Conservation (phyloP, 2,329 filamentous ascomycete genomes). For the Sclerotinia subarctica region DNA sequence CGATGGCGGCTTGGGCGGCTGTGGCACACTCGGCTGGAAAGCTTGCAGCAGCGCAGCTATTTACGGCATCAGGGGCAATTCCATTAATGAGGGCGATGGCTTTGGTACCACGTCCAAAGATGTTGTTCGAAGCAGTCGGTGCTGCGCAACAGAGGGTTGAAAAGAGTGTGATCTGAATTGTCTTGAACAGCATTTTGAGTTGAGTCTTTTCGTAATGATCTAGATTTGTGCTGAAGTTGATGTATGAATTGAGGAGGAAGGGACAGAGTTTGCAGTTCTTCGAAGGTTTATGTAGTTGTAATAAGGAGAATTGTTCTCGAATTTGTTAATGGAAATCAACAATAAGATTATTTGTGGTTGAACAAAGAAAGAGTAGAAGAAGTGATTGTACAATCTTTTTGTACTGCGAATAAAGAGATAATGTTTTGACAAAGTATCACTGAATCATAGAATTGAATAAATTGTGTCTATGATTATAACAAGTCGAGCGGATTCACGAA, state of each 20-base stretch:
- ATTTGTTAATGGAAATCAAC: not conserved
- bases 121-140: not conserved
- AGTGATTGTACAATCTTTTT: not conserved
- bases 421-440: not conserved
- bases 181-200: not conserved
- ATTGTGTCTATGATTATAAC: too few species aligned
- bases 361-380: not conserved
- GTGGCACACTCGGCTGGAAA: conserved; percentile 52
- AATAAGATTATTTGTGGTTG: not conserved
- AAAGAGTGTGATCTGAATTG: not conserved
- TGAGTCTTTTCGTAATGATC: not conserved
- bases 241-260: not conserved
- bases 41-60: conserved; percentile 44
- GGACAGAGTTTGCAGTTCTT: not conserved
- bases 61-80: conserved; percentile 48
- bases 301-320: not conserved
- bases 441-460: not conserved
- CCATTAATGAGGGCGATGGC: not conserved
- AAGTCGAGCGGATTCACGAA: too few species aligned
- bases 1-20: conserved; percentile 38
- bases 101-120: not conserved
- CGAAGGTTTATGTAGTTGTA: not conserved
- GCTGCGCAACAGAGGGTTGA: not conserved
- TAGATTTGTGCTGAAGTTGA: not conserved
- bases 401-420: not conserved